These are phyloP conservation scores for Fusarium stilboides DNA, from an alignment of 2,329 filamentous ascomycete species.

Conservation along the genomic window DNA sequence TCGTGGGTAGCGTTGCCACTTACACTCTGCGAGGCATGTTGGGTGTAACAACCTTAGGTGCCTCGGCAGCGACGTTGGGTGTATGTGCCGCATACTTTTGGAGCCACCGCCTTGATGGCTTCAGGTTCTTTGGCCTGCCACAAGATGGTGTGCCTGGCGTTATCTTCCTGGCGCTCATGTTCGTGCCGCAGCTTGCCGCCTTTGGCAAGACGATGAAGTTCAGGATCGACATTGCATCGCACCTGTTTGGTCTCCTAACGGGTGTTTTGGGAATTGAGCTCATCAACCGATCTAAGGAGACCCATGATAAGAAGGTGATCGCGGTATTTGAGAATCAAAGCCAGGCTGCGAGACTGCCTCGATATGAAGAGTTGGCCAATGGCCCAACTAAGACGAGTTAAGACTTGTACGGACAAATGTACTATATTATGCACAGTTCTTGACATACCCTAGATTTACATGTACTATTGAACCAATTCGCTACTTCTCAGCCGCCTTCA, in stretches of 20 bases:
- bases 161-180: slow-evolving; percentile 66
- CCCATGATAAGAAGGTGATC: slow-evolving; percentile 39
- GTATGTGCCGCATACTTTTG: slow-evolving; percentile 74
- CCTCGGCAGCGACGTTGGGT: slow-evolving; percentile 75
- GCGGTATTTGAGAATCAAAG: slow-evolving; percentile 11
- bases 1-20: slow-evolving; percentile 69
- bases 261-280: slow-evolving; percentile 61
- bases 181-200: slow-evolving; percentile 66
- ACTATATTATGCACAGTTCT: slow-evolving; percentile 34
- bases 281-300: slow-evolving; percentile 45
- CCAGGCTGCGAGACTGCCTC: slow-evolving; percentile 1
- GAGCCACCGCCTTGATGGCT: slow-evolving; percentile 69
- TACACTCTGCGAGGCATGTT: slow-evolving; percentile 64
- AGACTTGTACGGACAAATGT: slow-evolving; percentile 28
- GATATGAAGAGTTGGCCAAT: slow-evolving; percentile 6
- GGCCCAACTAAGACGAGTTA: slow-evolving; percentile 13
- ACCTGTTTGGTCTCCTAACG: slow-evolving; percentile 66
- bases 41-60: slow-evolving; percentile 72
- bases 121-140: slow-evolving; percentile 71
- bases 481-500: slow-evolving; percentile 14
- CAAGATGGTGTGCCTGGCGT: slow-evolving; percentile 71
- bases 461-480: slow-evolving; percentile 37
- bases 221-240: slow-evolving; percentile 67
- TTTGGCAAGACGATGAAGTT: slow-evolving; percentile 60
- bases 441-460: slow-evolving; percentile 41